Percentiles rank a stretch among this genome's conserved stretches.
Conservation (phyloP, 1,139 yeast species). For the Pneumocystis jirovecii region DNA sequence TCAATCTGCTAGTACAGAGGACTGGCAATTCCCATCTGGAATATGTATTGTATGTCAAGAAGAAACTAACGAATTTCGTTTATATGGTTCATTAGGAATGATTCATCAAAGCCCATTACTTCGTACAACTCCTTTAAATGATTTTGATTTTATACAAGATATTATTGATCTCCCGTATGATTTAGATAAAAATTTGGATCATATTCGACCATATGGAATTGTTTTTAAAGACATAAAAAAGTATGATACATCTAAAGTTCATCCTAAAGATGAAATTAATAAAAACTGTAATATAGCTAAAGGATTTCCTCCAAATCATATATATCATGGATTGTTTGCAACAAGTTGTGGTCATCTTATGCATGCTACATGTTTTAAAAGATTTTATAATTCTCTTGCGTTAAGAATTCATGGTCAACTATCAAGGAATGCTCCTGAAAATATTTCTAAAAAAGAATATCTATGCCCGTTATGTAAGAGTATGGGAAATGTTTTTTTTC, state of each 20-base stretch:
- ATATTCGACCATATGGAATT: background rate
- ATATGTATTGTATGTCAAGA: conserved; percentile 83
- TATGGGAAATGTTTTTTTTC: conserved; percentile 68
- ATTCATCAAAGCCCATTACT: conserved; percentile 46
- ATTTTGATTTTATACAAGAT: conserved; percentile 50
- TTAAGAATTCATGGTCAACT: conserved; percentile 48
- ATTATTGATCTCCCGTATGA: conserved; percentile 17
- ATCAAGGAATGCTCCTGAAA: conserved; percentile 70
- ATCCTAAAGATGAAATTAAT: background rate
- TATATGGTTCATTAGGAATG: conserved; percentile 60
- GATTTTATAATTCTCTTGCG: conserved; percentile 41
- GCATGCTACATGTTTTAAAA: conserved; percentile 65
- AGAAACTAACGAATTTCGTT: conserved; percentile 52
- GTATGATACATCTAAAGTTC: conserved; percentile 4
- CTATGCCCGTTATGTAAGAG: conserved; percentile 87
- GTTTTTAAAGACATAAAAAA: conserved; percentile 16
- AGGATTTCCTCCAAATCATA: conserved; percentile 25
- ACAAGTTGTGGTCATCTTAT: conserved; percentile 91
- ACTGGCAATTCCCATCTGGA: conserved; percentile 63
- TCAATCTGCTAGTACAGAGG: conserved; percentile 22
- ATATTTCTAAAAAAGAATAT: conserved; percentile 54
- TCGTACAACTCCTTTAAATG: conserved; percentile 48
- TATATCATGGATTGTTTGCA: conserved; percentile 29
- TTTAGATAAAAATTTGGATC: conserved; percentile 22
- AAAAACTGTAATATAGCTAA: conserved; percentile 22